These are phyloP conservation scores for Besnoitia besnoiti DNA, from an alignment of 169 alveolate species.

Conservation along the genomic window DNA sequence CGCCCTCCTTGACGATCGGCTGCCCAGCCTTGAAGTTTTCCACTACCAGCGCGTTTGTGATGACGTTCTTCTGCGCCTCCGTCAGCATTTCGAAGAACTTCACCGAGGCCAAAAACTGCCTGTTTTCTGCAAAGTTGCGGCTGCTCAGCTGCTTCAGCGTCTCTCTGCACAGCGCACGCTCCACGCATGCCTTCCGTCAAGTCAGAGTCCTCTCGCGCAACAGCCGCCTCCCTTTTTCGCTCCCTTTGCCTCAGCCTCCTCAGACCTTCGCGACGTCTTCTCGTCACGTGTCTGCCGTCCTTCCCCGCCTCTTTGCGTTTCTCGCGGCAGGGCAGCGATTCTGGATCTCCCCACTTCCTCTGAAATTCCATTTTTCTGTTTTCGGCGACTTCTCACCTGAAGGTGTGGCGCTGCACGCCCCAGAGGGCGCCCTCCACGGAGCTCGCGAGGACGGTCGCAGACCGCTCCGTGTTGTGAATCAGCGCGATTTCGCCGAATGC, in stretches of 20 bases:
- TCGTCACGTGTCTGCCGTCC: no score
- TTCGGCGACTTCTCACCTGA: constrained; percentile 80
- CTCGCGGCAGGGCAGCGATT: no score
- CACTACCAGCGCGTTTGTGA: constrained; percentile 89
- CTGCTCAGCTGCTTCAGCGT: constrained; percentile 87
- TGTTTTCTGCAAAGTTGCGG: constrained; percentile 89
- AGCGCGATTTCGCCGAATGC: constrained; percentile 99
- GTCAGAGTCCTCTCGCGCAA: no score
- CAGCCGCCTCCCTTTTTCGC: no score
- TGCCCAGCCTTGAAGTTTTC: constrained; percentile 83
- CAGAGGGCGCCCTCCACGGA: constrained; percentile 87
- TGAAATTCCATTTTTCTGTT: no score
- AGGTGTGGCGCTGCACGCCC: constrained; percentile 93
- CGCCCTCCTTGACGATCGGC: constrained; percentile 91
- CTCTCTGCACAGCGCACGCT: constrained; percentile 72
- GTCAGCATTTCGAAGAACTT: constrained; percentile 88
- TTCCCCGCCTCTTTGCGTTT: no score
- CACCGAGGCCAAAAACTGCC: constrained; percentile 88
- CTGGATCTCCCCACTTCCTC: no score
- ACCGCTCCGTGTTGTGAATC: constrained; percentile 96
- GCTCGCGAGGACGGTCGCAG: constrained; percentile 94
- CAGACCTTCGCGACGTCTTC: no score
- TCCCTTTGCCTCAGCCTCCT: no score
- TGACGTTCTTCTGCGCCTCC: constrained; percentile 87
- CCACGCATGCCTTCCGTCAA: no score